Conservation (phyloP, 2,329 filamentous ascomycete genomes). For the Aspergillus jensenii region DNA sequence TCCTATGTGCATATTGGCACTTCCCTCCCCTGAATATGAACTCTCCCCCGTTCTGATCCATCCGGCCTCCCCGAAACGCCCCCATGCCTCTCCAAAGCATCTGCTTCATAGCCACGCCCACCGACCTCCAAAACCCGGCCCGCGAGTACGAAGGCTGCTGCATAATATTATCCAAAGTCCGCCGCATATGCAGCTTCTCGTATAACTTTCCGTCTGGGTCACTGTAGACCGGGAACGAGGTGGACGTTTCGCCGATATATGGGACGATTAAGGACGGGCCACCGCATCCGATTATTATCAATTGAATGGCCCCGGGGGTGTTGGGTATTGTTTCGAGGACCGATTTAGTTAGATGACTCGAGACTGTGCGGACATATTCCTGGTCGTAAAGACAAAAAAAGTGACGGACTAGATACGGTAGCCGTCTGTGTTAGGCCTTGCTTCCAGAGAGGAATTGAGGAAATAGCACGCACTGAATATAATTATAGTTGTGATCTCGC, state of each 20-base stretch:
- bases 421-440: background rate
- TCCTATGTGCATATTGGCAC: slow-evolving; percentile 1
- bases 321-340: slow-evolving; percentile 18
- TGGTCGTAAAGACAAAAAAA: slow-evolving; percentile 27
- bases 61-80: background rate
- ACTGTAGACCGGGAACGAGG: slow-evolving; percentile 21
- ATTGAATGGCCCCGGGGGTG: slow-evolving; percentile 16
- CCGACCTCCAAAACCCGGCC: slow-evolving; percentile 9
- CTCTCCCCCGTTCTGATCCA: slow-evolving; percentile 8
- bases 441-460: background rate
- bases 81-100: background rate
- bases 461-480: slow-evolving; percentile 17
- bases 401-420: slow-evolving; percentile 17
- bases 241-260: slow-evolving; percentile 19
- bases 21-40: background rate
- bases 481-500: slow-evolving; percentile 22
- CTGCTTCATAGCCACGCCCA: slow-evolving; percentile 15
- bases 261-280: slow-evolving; percentile 19
- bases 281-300: slow-evolving; percentile 26
- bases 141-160: slow-evolving; percentile 13
- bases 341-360: slow-evolving; percentile 13
- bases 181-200: slow-evolving; percentile 21
- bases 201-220: slow-evolving; percentile 19
- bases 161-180: slow-evolving; percentile 12
- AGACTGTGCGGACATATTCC: slow-evolving; percentile 20